Evolutionary conservation across 2,329 filamentous ascomycete species (phyloP), one percentile per base, ranked within the genome.

Genomic region (Paraconiothyrium brasiliense): DNA sequence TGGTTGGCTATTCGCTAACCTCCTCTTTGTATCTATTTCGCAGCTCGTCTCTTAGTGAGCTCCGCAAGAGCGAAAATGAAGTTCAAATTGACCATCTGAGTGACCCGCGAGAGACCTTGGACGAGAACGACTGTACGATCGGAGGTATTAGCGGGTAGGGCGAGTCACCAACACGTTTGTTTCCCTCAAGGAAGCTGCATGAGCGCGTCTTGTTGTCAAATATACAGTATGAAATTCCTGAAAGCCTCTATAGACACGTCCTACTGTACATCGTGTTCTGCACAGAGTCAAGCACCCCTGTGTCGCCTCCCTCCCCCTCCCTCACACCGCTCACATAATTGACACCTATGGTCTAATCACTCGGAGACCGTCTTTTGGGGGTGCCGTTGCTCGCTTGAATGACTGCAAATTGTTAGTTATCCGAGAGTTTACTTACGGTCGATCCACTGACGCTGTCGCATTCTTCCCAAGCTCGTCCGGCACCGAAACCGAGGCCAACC

Each of bases 381-480:
- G 79, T 61, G 76, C 75, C 51, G 83, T 77, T 43, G 83, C 82
- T 59, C 81, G 81, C 78, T 84, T 84, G 79, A 85, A 85, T 60
- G 83, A 84, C 83, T 85, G 60, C 59, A 1, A 0, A 30, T n/a
- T 64, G 44, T 68, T 61, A 67, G 37, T 43, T 41, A 13, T 3
- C 8, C 6, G 1, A 14, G 41, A 24, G 14, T 22, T 34, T 37
- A 39, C 43, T 7, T 11, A 41, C 6, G 10, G 20, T 32, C 37
- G n/a, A 14, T 27, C 5, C 51, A 80, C 81, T 71, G 70, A 85
- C 83, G 73, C 86, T 92, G 84, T 99, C 97, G 83, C 95, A 97
- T 85, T 99, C 95, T 82, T 99, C 95, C 85, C 97, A 99, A 61
- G 95, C 95, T 76, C 96, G 89, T 74, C 95, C 95, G 67, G 94